phyloP scores from a whole-genome alignment of 768 basidiomycete species.

The Cubamyces lactineus region DNA sequence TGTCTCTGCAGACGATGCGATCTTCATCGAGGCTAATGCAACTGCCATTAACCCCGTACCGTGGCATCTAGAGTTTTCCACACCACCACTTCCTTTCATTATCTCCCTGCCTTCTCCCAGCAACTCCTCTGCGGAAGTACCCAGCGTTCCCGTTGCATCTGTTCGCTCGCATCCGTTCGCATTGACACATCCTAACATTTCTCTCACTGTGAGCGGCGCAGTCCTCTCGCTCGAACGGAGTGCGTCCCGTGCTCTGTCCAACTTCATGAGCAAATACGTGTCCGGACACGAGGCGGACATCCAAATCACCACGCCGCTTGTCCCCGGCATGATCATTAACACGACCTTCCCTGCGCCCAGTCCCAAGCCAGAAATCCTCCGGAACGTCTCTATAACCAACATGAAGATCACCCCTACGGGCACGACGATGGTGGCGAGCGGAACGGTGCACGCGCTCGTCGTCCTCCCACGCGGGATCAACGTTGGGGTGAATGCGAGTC shows the following conservation, averaged over 20 bases:
- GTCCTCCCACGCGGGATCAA: conserved; percentile 74
- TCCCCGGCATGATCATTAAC: conserved; percentile 49
- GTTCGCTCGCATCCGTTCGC: conserved; percentile 58
- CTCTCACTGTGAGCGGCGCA: conserved; percentile 56
- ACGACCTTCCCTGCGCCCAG: conserved; percentile 67
- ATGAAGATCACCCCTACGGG: conserved; percentile 68
- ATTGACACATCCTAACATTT: conserved; percentile 70
- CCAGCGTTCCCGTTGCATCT: conserved; percentile 51
- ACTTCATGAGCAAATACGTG: conserved; percentile 67
- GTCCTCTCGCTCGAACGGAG: conserved; percentile 52
- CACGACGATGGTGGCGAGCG: conserved; percentile 63
- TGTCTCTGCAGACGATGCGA: conserved; percentile 37
- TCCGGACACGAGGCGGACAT: conserved; percentile 60
- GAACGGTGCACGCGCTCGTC: conserved; percentile 63
- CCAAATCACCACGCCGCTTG: conserved; percentile 56
- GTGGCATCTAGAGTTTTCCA: conserved; percentile 48
- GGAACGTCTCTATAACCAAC: conserved; percentile 71
- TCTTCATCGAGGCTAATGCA: conserved; percentile 49
- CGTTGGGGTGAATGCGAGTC: conserved; percentile 61
- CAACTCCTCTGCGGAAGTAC: conserved; percentile 14
- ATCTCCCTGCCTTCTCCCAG: conserved; percentile 49
- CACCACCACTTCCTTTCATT: conserved; percentile 64
- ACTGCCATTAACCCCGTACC: conserved; percentile 63
- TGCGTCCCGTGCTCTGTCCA: conserved; percentile 48
- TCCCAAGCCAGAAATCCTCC: conserved; percentile 66